These are phyloP conservation scores for Vaccinium darrowii DNA, from an alignment of 148 eudicot genomes.

Conservation along the genomic window DNA sequence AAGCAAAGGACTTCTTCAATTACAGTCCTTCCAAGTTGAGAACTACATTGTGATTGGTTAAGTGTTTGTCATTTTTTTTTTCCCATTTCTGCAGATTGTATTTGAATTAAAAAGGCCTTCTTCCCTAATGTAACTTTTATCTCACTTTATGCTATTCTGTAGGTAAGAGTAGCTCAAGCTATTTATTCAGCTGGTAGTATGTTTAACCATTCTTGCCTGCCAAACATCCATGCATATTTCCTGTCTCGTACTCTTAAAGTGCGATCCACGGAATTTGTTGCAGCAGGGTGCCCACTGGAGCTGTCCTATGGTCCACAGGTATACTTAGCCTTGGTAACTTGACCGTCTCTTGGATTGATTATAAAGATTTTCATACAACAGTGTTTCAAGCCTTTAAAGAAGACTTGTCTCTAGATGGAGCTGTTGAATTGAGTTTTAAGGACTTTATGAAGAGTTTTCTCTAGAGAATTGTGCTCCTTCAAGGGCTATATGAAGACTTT, in stretches of 20 bases:
- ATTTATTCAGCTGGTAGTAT: constrained; percentile 78
- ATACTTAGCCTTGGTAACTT: constrained; percentile 3
- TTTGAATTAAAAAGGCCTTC: constrained; percentile 15
- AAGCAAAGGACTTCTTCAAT: not conserved
- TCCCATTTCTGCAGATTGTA: constrained; percentile 2
- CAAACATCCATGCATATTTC: constrained; percentile 86
- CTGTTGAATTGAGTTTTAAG: not conserved
- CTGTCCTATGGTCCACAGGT: constrained; percentile 98
- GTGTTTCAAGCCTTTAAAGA: not conserved
- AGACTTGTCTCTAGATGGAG: not conserved
- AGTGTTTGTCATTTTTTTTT: not conserved
- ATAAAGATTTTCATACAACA: not conserved
- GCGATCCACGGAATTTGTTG: constrained; percentile 67
- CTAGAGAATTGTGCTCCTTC: not conserved
- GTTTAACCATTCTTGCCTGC: constrained; percentile 91
- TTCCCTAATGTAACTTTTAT: constrained; percentile 10
- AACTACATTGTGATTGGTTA: not conserved
- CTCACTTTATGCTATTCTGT: constrained; percentile 14
- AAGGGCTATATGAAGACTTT: not conserved
- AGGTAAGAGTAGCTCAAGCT: constrained; percentile 89
- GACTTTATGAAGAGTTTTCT: not conserved
- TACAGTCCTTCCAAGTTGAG: not conserved
- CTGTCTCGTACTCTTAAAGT: constrained; percentile 71
- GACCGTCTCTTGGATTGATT: not conserved
- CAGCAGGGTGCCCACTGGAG: constrained; percentile 61